phyloP scores from a whole-genome alignment of 345 rosid genomes.

The Theobroma cacao region DNA sequence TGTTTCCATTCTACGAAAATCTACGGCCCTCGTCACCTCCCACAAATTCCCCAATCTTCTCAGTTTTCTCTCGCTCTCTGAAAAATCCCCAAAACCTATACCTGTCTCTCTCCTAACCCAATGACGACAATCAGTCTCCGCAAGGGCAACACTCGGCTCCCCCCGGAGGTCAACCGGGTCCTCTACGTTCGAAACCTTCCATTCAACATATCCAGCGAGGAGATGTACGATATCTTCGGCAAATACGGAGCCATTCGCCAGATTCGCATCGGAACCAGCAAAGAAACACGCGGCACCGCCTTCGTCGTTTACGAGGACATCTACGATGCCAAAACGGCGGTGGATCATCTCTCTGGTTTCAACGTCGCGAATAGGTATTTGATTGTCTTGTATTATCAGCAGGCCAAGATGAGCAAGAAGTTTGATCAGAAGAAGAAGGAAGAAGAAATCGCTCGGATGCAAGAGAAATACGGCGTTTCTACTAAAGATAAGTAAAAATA shows the following conservation, averaged over 20 bases:
- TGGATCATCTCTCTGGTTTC: constrained; percentile 96
- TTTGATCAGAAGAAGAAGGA: constrained; percentile 81
- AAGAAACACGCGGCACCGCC: constrained; percentile 94
- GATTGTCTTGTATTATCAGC: constrained; percentile 90
- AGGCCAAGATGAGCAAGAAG: constrained; percentile 80
- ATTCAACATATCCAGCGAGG: constrained; percentile 95
- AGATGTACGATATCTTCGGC: constrained; percentile 99
- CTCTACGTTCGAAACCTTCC: constrained; percentile 98
- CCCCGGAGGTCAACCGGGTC: constrained; percentile 92
- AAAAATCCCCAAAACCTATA: background rate
- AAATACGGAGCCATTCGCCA: constrained; percentile 97
- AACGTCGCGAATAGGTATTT: constrained; percentile 92
- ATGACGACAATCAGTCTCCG: constrained; percentile 81
- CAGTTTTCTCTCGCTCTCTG: background rate
- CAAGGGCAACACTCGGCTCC: constrained; percentile 83
- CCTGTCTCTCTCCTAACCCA: background rate
- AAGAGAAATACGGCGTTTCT: constrained; percentile 76
- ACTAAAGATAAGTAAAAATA: constrained; percentile 59
- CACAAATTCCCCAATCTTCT: background rate
- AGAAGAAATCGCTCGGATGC: constrained; percentile 74
- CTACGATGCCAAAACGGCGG: constrained; percentile 95
- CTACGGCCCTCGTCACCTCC: no score
- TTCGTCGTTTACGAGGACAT: constrained; percentile 96
- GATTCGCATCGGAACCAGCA: constrained; percentile 85
- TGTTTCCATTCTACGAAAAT: no score